A percentile compares a stretch with the other conserved stretches of the same genome.
Evolutionary conservation across 2,329 filamentous ascomycete species (phyloP).

Genomic region (Penicillium sp.): DNA sequence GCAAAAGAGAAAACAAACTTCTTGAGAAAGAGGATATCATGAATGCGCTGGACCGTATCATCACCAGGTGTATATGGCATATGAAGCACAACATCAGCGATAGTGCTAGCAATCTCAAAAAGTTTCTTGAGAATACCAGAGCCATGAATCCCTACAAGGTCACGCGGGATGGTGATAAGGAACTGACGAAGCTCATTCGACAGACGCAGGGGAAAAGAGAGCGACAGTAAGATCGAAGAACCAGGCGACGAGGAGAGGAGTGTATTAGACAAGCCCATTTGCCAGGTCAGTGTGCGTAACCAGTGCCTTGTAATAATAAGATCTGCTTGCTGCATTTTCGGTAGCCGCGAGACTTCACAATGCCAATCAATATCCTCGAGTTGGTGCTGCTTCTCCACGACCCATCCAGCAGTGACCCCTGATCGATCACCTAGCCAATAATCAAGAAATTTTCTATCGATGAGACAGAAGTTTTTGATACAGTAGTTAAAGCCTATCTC

Average conservation of each 20-base stretch:
- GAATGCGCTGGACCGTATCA: slow-evolving; percentile 50
- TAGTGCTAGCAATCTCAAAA: slow-evolving; percentile 61
- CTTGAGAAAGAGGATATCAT: slow-evolving; percentile 56
- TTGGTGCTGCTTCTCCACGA: slow-evolving; percentile 48
- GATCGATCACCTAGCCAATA: slow-evolving; percentile 45
- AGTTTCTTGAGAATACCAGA: slow-evolving; percentile 59
- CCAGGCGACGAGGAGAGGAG: slow-evolving; percentile 39
- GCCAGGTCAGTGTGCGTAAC: slow-evolving; percentile 51
- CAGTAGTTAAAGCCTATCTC: slow-evolving; percentile 47
- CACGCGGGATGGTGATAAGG: slow-evolving; percentile 41
- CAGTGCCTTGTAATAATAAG: slow-evolving; percentile 53
- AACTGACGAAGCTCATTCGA: slow-evolving; percentile 46
- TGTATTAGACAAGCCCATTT: slow-evolving; percentile 51
- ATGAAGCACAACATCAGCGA: slow-evolving; percentile 58
- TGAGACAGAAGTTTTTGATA: slow-evolving; percentile 46
- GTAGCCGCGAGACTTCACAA: slow-evolving; percentile 39
- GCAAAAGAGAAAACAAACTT: slow-evolving; percentile 53
- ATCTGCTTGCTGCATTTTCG: slow-evolving; percentile 50
- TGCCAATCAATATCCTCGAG: slow-evolving; percentile 42
- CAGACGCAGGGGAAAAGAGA: slow-evolving; percentile 47
- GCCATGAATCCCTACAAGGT: slow-evolving; percentile 56
- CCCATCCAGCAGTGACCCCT: slow-evolving; percentile 42
- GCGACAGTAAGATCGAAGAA: slow-evolving; percentile 34
- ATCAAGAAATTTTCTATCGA: slow-evolving; percentile 47
- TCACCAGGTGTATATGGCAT: slow-evolving; percentile 49